These are phyloP conservation scores for Fusarium citri DNA, from an alignment of 2,329 filamentous ascomycete genomes.

Conservation along the genomic window DNA sequence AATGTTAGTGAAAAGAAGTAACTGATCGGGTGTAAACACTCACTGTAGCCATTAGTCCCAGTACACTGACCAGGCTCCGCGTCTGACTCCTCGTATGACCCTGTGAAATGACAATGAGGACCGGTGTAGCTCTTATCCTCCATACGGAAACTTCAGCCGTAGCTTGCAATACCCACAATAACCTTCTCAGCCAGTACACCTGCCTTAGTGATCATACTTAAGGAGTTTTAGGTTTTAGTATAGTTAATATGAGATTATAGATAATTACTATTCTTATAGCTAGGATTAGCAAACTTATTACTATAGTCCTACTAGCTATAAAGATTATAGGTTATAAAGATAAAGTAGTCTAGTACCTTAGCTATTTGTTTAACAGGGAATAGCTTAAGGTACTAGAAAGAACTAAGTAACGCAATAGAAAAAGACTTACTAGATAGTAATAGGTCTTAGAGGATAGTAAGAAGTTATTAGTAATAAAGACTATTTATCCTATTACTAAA, in stretches of 20 bases:
- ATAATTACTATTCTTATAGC: constrained; percentile 49
- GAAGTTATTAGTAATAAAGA: constrained; percentile 35
- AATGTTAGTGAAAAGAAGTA: too few species aligned
- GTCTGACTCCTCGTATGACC: neutral
- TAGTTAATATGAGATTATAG: constrained; percentile 52
- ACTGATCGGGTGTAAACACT: neutral
- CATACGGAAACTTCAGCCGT: constrained; percentile 52
- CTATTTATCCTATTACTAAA: constrained; percentile 28
- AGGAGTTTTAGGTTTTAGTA: constrained; percentile 49
- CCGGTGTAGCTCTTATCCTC: constrained; percentile 43
- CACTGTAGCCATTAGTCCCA: constrained; percentile 45
- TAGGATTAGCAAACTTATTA: constrained; percentile 44
- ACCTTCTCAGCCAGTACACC: constrained; percentile 48
- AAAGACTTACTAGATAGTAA: constrained; percentile 40
- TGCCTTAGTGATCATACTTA: constrained; percentile 53
- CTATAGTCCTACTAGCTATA: constrained; percentile 51
- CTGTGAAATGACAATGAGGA: constrained; percentile 43
- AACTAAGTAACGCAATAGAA: constrained; percentile 50
- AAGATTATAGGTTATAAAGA: constrained; percentile 53
- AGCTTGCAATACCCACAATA: constrained; percentile 49
- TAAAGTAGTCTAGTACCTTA: constrained; percentile 49
- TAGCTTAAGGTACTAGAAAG: constrained; percentile 51
- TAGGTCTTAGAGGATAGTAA: constrained; percentile 3
- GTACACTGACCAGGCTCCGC: constrained; percentile 21
- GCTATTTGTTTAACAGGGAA: constrained; percentile 48